Percentiles rank a stretch among this genome's conserved stretches.
Evolutionary conservation across 2,329 filamentous ascomycete genomes (phyloP).

Genomic region (Aspergillus pseudoterreus): DNA sequence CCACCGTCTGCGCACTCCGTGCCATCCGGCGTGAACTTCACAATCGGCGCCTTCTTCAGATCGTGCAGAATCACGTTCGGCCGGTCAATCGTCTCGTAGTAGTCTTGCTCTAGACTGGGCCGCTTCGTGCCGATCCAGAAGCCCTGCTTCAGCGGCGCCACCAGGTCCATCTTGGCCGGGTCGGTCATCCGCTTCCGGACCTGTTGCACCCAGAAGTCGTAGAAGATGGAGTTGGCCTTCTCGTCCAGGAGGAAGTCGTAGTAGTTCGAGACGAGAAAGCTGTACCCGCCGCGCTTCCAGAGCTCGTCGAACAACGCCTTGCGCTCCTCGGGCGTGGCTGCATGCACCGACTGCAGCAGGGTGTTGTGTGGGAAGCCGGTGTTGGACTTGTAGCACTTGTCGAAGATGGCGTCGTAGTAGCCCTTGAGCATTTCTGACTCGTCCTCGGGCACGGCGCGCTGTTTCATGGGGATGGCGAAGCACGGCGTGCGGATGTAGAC

Average conservation of each 20-base stretch:
- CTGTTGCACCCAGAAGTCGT: constrained; percentile 56
- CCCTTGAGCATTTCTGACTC: constrained; percentile 7
- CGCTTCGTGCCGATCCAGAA: constrained; percentile 56
- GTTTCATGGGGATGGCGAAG: constrained; percentile 49
- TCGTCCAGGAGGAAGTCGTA: constrained; percentile 46
- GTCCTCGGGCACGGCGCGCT: not conserved
- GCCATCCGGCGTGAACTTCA: constrained; percentile 36
- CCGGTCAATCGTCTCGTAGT: constrained; percentile 49
- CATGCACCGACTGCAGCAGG: not conserved
- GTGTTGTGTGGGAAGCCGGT: not conserved
- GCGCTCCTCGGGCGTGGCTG: constrained; percentile 39
- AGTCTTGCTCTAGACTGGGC: constrained; percentile 46
- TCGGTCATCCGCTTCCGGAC: constrained; percentile 50
- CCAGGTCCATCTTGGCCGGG: constrained; percentile 47
- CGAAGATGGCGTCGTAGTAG: constrained; percentile 1
- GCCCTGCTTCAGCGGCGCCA: constrained; percentile 52
- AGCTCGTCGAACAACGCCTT: constrained; percentile 47
- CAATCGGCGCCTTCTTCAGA: constrained; percentile 42
- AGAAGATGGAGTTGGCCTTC: constrained; percentile 51
- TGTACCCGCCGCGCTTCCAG: constrained; percentile 54
- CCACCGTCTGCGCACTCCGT: constrained; percentile 39
- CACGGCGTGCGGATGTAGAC: constrained; percentile 62
- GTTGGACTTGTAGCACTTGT: not conserved
- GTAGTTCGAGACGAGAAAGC: constrained; percentile 50
- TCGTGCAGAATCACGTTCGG: constrained; percentile 48